phyloP scores from a whole-genome alignment of 139 green algal genomes.

The Chlamydomonas asymmetrica region DNA sequence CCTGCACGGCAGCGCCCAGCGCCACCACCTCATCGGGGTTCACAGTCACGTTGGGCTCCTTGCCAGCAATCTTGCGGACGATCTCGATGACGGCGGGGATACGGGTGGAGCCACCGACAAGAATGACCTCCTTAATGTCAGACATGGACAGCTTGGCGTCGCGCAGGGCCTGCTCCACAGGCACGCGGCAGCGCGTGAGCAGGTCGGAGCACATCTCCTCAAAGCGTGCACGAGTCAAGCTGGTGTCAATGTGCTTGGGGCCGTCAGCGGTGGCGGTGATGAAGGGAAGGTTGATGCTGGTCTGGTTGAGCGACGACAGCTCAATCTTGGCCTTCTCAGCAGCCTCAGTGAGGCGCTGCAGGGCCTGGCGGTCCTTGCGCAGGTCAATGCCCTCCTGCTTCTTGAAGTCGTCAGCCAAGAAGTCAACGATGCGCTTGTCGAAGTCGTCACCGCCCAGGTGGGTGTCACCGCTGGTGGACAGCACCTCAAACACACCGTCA shows the following conservation, averaged over 20 bases:
- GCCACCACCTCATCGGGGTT: conserved; percentile 99
- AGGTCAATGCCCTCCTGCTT: conserved; percentile 94
- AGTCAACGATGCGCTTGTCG: conserved; percentile 99
- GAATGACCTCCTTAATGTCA: conserved; percentile 94
- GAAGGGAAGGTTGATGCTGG: conserved; percentile 96
- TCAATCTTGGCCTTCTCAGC: conserved; percentile 99
- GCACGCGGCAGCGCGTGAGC: conserved; percentile 83
- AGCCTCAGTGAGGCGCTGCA: conserved; percentile 94
- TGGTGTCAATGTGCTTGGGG: conserved; percentile 98
- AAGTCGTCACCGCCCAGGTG: conserved; percentile 99
- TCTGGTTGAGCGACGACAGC: conserved; percentile 82
- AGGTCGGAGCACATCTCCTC: conserved; percentile 95
- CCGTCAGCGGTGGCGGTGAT: conserved; percentile 98
- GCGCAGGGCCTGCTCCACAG: conserved; percentile 88
- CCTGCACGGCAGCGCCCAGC: conserved; percentile 95
- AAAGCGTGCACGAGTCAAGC: conserved; percentile 75
- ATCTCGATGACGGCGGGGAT: conserved; percentile 95
- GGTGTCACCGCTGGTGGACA: conserved; percentile 97
- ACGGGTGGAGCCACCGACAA: conserved; percentile 95
- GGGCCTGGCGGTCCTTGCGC: conserved; percentile 89
- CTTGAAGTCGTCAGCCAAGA: conserved; percentile 93
- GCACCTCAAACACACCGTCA: conserved; percentile 99
- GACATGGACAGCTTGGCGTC: conserved; percentile 91
- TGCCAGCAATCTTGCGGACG: conserved; percentile 84
- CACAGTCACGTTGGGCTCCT: conserved; percentile 95